A percentile compares a stretch with the other conserved stretches of the same genome.
These are phyloP conservation scores for Scolecobasidium constrictum DNA, from an alignment of 2,329 filamentous ascomycete genomes.

Conservation along the genomic window DNA sequence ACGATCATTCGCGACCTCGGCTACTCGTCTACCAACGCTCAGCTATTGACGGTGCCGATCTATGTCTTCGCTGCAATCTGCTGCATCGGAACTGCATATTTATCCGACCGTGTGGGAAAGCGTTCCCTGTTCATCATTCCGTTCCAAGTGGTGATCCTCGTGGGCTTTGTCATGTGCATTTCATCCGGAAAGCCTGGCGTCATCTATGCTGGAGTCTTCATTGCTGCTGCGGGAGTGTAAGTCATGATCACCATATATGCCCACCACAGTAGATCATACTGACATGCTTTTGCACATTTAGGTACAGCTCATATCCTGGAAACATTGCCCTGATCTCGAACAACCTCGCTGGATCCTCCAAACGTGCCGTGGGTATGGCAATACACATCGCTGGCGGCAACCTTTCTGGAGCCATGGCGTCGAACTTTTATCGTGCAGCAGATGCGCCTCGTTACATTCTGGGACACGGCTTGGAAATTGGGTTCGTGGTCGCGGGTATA, in stretches of 20 bases:
- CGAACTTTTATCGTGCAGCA: constrained; percentile 54
- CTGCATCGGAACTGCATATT: constrained; percentile 23
- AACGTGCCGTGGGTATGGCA: constrained; percentile 38
- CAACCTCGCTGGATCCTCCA: constrained; percentile 43
- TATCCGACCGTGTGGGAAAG: constrained; percentile 20
- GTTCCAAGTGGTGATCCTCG: constrained; percentile 20
- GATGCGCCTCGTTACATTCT: constrained; percentile 40
- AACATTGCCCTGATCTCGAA: constrained; percentile 40
- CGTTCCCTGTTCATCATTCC: constrained; percentile 25
- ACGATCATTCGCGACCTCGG: constrained; percentile 34
- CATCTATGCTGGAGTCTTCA: constrained; percentile 24
- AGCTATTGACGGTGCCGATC: constrained; percentile 35
- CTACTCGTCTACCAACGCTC: constrained; percentile 28
- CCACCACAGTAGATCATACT: too few species aligned
- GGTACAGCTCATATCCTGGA: constrained; percentile 27
- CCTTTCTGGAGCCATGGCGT: constrained; percentile 45
- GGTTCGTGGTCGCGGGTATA: constrained; percentile 37
- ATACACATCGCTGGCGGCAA: constrained; percentile 42
- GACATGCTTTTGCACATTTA: background rate
- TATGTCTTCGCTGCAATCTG: constrained; percentile 29
- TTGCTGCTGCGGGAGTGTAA: constrained; percentile 28
- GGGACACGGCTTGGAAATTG: constrained; percentile 41
- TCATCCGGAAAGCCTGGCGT: constrained; percentile 22
- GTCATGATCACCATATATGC: too few species aligned
- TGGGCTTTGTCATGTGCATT: constrained; percentile 29